Percentiles rank a stretch among this genome's conserved stretches.
phyloP scores from a whole-genome alignment of 371 early-diverging fungal species.

The Mucor plumbeus region DNA sequence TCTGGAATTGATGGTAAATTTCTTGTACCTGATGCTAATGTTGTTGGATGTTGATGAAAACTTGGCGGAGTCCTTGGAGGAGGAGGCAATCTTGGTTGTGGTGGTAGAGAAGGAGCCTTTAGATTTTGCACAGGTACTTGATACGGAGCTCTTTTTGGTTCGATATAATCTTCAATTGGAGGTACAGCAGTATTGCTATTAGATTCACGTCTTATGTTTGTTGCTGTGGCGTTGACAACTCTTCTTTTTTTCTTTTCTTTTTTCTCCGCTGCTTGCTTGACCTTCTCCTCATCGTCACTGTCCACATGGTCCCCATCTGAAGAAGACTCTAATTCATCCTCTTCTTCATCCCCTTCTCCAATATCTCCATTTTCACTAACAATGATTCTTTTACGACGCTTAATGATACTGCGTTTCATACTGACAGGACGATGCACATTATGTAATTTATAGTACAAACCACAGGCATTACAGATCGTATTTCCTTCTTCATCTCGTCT shows the following conservation, averaged over 20 bases:
- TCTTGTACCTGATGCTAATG: not conserved
- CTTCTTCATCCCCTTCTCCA: not conserved
- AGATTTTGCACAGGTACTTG: not conserved
- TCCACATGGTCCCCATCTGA: slow-evolving; percentile 20
- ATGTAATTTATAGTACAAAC: slow-evolving; percentile 86
- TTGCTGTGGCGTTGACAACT: not conserved
- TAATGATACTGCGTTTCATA: slow-evolving; percentile 85
- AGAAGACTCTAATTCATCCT: slow-evolving; percentile 20
- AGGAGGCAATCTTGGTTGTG: slow-evolving; percentile 19
- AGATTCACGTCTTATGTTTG: not conserved
- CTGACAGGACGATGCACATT: slow-evolving; percentile 75
- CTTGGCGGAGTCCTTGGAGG: slow-evolving; percentile 28
- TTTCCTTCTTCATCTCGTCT: slow-evolving; percentile 79
- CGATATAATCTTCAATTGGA: slow-evolving; percentile 49
- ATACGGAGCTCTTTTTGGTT: slow-evolving; percentile 30
- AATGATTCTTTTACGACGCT: slow-evolving; percentile 77
- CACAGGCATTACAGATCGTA: slow-evolving; percentile 88
- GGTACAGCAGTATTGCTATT: slow-evolving; percentile 23
- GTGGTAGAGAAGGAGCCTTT: not conserved
- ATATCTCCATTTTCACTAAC: slow-evolving; percentile 25
- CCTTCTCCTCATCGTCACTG: slow-evolving; percentile 29
- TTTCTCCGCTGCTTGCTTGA: slow-evolving; percentile 12
- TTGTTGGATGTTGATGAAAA: slow-evolving; percentile 2
- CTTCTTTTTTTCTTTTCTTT: slow-evolving; percentile 10
- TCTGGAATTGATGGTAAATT: slow-evolving; percentile 29